Percentiles rank a stretch among this genome's conserved stretches.
phyloP scores from a whole-genome alignment of 148 eudicot genomes.

The Spergularia marina region DNA sequence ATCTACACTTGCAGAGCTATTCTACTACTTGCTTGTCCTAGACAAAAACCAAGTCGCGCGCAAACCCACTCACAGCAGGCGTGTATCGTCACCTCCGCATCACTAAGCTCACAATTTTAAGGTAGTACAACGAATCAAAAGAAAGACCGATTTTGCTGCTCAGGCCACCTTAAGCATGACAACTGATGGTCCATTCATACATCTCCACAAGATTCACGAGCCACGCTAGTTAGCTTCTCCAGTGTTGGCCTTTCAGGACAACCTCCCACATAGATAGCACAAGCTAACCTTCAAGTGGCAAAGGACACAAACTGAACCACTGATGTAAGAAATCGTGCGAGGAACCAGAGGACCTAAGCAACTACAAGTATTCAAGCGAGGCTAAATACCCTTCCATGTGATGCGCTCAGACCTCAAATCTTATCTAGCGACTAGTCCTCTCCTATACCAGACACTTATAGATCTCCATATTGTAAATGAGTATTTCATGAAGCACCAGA shows the following conservation, averaged over 20 bases:
- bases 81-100: neutral
- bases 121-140: too few relatives aligned
- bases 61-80: neutral
- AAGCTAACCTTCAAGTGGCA: neutral
- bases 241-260: neutral
- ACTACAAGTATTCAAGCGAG: neutral
- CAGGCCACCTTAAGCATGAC: neutral
- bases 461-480: neutral
- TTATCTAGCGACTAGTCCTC: neutral
- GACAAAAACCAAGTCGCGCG: too few relatives aligned
- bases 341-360: neutral
- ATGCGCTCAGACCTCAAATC: neutral
- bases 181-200: neutral
- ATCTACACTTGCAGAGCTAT: too few relatives aligned
- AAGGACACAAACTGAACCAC: too few relatives aligned
- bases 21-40: too few relatives aligned
- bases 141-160: neutral
- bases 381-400: neutral
- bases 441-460: neutral
- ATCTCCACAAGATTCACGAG: too few relatives aligned
- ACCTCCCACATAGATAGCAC: neutral
- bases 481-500: slow-evolving; percentile 13
- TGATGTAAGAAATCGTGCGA: neutral
- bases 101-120: neutral
- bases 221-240: too few relatives aligned